Conservation (phyloP, 1,284 basidiomycete species). For the Vanrija sp. region DNA sequence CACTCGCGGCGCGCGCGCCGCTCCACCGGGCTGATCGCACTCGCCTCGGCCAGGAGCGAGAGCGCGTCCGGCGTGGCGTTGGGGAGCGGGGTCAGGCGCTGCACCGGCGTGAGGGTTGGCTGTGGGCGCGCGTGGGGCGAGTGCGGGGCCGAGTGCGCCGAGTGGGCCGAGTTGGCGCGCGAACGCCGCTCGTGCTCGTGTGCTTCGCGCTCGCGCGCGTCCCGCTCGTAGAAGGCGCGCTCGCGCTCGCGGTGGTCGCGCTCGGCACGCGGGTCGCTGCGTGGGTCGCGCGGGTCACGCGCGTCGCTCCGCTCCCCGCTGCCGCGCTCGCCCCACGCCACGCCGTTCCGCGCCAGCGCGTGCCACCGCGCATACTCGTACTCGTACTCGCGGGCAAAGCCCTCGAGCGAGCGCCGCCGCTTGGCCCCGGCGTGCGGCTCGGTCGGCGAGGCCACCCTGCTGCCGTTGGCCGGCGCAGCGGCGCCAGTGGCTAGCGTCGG, state of each 20-base stretch:
- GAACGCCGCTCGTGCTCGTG: not conserved
- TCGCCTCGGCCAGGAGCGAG: slow-evolving; percentile 27
- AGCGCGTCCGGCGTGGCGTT: slow-evolving; percentile 29
- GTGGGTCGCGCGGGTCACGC: no score
- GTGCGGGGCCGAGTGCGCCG: slow-evolving; percentile 1
- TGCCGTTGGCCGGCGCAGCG: not conserved
- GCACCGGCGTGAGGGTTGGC: not conserved
- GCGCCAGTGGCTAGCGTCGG: not conserved
- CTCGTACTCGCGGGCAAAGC: no score
- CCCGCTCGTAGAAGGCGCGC: no score
- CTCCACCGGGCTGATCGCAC: slow-evolving; percentile 5
- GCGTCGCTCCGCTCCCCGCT: no score
- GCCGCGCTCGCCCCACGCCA: not conserved
- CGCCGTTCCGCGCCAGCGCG: slow-evolving; percentile 1
- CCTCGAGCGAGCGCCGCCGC: not conserved
- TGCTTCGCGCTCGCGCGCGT: no score
- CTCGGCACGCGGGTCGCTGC: no score
- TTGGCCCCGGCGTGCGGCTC: not conserved
- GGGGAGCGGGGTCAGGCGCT: slow-evolving; percentile 18
- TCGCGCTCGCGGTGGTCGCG: no score
- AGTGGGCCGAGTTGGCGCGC: not conserved
- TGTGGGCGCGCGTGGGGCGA: not conserved
- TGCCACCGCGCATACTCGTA: slow-evolving; percentile 12
- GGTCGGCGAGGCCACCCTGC: not conserved
- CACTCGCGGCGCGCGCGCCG: not conserved